Evolutionary conservation across 169 alveolate species (phyloP).

Genomic region (Cryptosporidium andersoni): DNA sequence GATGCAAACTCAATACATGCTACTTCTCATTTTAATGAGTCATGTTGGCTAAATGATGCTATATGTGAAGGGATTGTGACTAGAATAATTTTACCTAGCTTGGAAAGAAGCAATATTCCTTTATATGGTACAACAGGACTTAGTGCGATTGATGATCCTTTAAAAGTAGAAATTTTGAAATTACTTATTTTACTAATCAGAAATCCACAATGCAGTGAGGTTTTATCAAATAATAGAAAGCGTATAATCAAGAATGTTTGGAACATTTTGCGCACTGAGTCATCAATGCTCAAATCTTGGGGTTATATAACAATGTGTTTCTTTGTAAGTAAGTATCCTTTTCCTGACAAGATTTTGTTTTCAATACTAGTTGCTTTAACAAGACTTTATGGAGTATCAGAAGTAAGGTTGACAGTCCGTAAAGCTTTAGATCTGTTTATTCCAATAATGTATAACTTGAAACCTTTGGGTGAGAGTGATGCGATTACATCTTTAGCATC

Average conservation of each 20-base stretch:
- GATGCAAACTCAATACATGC: background rate
- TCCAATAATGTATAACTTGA: conserved; percentile 19
- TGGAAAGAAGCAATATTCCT: conserved; percentile 47
- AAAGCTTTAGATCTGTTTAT: conserved; percentile 47
- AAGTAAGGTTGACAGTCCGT: conserved; percentile 53
- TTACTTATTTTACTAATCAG: conserved; percentile 26
- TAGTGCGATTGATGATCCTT: conserved; percentile 50
- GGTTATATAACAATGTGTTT: conserved; percentile 70
- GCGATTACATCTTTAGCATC: background rate
- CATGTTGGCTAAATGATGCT: conserved; percentile 38
- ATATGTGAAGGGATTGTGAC: conserved; percentile 53
- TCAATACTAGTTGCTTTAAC: conserved; percentile 54
- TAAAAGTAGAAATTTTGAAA: conserved; percentile 56
- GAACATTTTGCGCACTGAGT: conserved; percentile 60
- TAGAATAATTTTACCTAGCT: conserved; percentile 47
- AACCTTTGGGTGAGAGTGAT: conserved; percentile 18
- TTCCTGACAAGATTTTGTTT: conserved; percentile 65
- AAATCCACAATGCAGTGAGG: conserved; percentile 11
- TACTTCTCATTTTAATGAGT: background rate
- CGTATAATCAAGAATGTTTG: conserved; percentile 55
- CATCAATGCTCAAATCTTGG: conserved; percentile 64
- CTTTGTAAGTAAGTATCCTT: conserved; percentile 55
- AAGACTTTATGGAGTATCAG: conserved; percentile 64
- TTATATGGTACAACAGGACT: conserved; percentile 61
- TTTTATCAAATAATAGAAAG: conserved; percentile 26